Evolutionary conservation across 495 filamentous ascomycete genomes (phyloP), one percentile per base, ranked within the genome.

Genomic region (Hypoxylon rickii): DNA sequence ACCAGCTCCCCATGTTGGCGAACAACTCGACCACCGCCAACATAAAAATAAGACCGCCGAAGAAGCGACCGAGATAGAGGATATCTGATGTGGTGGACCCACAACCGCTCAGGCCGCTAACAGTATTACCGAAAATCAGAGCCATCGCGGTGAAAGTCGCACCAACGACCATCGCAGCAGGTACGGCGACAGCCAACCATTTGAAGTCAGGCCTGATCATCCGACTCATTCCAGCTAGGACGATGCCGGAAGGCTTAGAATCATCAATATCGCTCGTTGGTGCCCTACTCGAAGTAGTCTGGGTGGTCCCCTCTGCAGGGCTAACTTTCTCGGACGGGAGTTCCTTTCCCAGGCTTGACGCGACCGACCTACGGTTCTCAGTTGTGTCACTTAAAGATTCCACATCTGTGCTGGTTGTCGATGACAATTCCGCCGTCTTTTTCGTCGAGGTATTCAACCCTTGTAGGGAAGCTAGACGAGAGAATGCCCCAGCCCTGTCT

Each of bases 11-110:
- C 2, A 77, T n/a, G 57, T 84, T 81, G 4, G 79, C 79, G 33
- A 79, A 72, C 45, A 84, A 76, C 29, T 77, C 79, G 37, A 78
- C 73, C 7, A 83, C 66, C 0, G 79, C 75, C 5, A 83, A 63
- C n/a, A 81, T 66, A 45, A 83, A 83, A 66, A 83, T 81, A 71
- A 83, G 75, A 5, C 81, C 67, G 1, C 77, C 78, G 33, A 66
- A 82, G 53, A 83, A 82, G 51, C 73, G 61, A 17, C 77, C 77
- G 15, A 51, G 24, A 11, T 44, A 45, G 10, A 56, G 44, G 17
- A 64, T 58, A 7, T 36, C 19, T n/a, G 53, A 51, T 12, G 33
- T 18, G 3, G 52, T 43, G 3, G 34, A 17, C 10, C 37, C 20
- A 17, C 55, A 58, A 3, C 45, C 20, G 19, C 42, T 58, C 3